Base-by-base conservation (phyloP, 768 basidiomycete species). In the Leccinellum luteum region DNA sequence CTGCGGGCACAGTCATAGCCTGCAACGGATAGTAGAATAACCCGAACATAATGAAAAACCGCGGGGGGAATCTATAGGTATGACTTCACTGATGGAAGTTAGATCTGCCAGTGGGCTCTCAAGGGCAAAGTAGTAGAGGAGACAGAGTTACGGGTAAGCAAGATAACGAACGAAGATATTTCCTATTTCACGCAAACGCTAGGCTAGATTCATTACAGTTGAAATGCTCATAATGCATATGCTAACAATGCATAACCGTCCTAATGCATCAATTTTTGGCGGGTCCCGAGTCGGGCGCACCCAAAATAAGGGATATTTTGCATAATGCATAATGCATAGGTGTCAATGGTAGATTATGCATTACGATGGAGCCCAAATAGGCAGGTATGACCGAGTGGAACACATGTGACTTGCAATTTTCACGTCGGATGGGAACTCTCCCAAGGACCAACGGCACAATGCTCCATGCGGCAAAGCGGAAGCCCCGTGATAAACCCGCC, bases 1-100 rank as follows among this genome's bases (percentile, higher is more conserved):
- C 94, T 1, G 92, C 90, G 5, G 94, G 96, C 74, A n/a, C n/a
- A n/a, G n/a, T n/a, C n/a, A n/a, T n/a, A 96, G 76, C 90, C 87
- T 58, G 85, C 89, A 47, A 90, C 95, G 69, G 76, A 97, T 94
- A 1, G 86, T 86, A 66, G 89, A 89, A 56, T 91, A 94, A 70
- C 85, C 35, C 60, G 56, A n/a, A 54, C 58, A 13, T 87, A 89
- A 69, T 66, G 79, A 43, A 73, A 80, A 52, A 89, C 84, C 19
- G 85, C 83, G 31, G 77, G 74, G 63, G 83, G 83, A 56, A 89
- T 96, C 75, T 95, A 89, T 66, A 88, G 96, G 64, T 96, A 94
- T 65, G 89, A 95, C 68, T 38, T 17, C 35, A 8, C 35, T 38
- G 17, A 38, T 38, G 17, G 7, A 17, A 17, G 17, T 17, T 7